Evolutionary conservation across 2,329 filamentous ascomycete genomes (phyloP).

Genomic region (Diaporthe eres): DNA sequence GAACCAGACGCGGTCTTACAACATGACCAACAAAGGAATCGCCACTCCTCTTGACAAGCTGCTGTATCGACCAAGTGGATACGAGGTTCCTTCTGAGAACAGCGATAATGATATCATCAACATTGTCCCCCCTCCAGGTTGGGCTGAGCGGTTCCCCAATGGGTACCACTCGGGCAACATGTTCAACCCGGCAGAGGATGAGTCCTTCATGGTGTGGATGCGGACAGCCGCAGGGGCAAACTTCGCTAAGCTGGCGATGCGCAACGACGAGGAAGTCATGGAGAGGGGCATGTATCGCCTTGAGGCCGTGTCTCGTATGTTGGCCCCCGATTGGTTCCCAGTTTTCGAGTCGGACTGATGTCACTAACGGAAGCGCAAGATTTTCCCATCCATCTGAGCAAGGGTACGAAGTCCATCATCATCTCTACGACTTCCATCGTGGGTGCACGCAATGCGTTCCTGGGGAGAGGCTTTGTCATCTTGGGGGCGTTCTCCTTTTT

Average conservation of each 20-base stretch:
- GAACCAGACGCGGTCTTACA: background rate
- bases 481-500: background rate
- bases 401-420: slow-evolving; percentile 50
- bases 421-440: background rate
- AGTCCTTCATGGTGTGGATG: slow-evolving; percentile 15
- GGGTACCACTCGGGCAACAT: background rate
- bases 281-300: slow-evolving; percentile 3
- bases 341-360: background rate
- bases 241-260: background rate
- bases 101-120: background rate
- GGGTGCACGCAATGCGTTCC: background rate
- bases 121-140: background rate
- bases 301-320: background rate
- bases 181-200: slow-evolving; percentile 9
- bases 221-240: background rate
- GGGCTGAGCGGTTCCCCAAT: background rate
- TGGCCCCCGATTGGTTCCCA: too few relatives aligned
- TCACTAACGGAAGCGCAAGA: background rate
- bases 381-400: slow-evolving; percentile 38
- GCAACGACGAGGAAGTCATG: background rate
- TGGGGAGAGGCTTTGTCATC: background rate
- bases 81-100: background rate
- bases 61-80: background rate
- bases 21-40: background rate
- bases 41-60: background rate